A percentile compares a stretch with the other conserved stretches of the same genome.
phyloP scores from a whole-genome alignment of 768 basidiomycete species.

The Boletus coccyginus region DNA sequence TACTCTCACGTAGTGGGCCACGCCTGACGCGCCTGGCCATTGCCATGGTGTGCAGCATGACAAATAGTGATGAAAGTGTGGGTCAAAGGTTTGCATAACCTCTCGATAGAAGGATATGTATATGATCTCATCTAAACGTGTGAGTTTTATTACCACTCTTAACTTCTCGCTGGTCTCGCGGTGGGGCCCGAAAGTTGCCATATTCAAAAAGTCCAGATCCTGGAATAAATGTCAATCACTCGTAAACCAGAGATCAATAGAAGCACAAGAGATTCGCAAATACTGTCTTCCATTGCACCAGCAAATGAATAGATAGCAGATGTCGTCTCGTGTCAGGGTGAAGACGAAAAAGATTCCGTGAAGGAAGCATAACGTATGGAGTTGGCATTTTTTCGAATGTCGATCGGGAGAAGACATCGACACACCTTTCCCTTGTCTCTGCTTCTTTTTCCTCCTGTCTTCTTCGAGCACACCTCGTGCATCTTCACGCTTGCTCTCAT shows the following conservation, averaged over 20 bases:
- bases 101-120: conserved; percentile 8
- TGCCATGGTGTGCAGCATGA: background rate
- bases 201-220: conserved; percentile 39
- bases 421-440: conserved; percentile 44
- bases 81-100: background rate
- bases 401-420: conserved; percentile 1
- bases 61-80: background rate
- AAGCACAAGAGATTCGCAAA: conserved; percentile 3
- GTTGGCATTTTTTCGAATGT: background rate
- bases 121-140: conserved; percentile 54
- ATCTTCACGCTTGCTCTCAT: conserved; percentile 36
- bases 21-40: conserved; percentile 10
- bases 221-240: conserved; percentile 19
- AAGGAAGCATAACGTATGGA: background rate
- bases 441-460: conserved; percentile 49
- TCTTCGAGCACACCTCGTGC: conserved; percentile 22
- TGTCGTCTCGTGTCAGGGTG: background rate
- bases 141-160: conserved; percentile 69
- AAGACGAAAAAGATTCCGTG: conserved; percentile 8
- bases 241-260: background rate
- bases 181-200: conserved; percentile 64
- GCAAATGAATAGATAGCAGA: background rate
- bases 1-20: background rate
- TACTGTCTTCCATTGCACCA: background rate
- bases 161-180: conserved; percentile 60